Percentiles rank a stretch among this genome's conserved stretches.
phyloP scores from a whole-genome alignment of 805 yeast species.

The Sugiyamaella valdiviana region DNA sequence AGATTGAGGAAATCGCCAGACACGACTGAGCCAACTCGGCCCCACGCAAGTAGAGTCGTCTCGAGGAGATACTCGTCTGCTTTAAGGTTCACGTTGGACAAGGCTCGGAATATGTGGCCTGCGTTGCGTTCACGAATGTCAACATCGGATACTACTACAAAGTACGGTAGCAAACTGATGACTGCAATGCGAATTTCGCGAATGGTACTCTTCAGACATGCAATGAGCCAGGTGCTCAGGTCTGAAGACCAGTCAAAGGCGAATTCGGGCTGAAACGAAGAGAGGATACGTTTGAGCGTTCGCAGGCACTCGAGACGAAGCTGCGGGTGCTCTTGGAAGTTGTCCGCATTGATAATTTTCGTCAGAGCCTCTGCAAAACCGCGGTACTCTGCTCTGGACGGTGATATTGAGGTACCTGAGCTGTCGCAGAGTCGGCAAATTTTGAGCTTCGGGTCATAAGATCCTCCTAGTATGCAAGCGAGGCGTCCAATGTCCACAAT shows the following conservation, averaged over 20 bases:
- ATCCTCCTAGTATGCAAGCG: neutral
- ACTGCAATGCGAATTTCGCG: constrained; percentile 18
- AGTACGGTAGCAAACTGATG: constrained; percentile 14
- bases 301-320: constrained; percentile 14
- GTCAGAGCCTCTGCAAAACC: neutral
- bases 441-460: neutral
- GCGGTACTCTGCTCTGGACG: neutral
- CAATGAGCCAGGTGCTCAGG: constrained; percentile 15
- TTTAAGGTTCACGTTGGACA: constrained; percentile 10
- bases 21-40: constrained; percentile 55
- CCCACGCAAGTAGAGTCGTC: constrained; percentile 43
- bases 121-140: neutral
- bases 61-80: constrained; percentile 21
- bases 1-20: constrained; percentile 65
- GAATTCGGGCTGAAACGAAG: constrained; percentile 12
- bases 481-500: neutral
- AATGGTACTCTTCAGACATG: constrained; percentile 17
- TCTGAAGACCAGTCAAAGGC: constrained; percentile 6
- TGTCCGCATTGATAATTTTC: constrained; percentile 7
- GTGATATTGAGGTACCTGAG: neutral
- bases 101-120: constrained; percentile 10
- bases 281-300: constrained; percentile 10
- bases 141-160: constrained; percentile 1
- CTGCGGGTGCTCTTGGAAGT: constrained; percentile 8
- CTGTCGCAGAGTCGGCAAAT: neutral